Conservation (phyloP, 176 grass and related monocot species). For the Musa itinerans region DNA sequence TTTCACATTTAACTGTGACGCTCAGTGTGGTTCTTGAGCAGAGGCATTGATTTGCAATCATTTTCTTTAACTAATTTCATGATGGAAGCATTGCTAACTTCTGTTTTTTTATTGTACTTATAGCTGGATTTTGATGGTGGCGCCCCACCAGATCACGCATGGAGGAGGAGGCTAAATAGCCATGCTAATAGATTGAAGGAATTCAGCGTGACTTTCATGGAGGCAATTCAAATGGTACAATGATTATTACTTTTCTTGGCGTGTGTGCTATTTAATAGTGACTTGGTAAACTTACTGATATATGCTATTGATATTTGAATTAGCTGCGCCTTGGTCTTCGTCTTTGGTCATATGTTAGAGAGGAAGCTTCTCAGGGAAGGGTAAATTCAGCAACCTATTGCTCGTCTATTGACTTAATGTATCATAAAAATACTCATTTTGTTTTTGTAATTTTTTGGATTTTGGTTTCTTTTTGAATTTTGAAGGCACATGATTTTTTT, state of each 20-base stretch:
- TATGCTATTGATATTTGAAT: slow-evolving; percentile 7
- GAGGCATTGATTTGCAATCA: neutral
- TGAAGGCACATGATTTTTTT: too few species aligned
- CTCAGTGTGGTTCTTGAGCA: neutral
- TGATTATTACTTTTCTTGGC: neutral
- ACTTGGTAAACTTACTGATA: slow-evolving; percentile 1
- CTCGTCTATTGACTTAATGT: too few species aligned
- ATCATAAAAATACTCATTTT: neutral
- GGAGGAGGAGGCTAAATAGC: slow-evolving; percentile 81
- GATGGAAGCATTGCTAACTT: neutral
- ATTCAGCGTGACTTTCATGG: slow-evolving; percentile 88
- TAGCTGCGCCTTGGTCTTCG: slow-evolving; percentile 91
- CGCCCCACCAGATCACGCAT: slow-evolving; percentile 75
- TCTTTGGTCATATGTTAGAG: slow-evolving; percentile 97
- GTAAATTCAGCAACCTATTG: slow-evolving; percentile 19
- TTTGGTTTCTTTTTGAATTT: too few species aligned
- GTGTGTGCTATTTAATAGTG: neutral
- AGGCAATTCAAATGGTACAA: slow-evolving; percentile 81
- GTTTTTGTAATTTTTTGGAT: too few species aligned
- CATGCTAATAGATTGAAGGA: slow-evolving; percentile 92
- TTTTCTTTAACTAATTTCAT: neutral
- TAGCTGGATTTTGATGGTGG: slow-evolving; percentile 92
- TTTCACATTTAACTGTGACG: neutral
- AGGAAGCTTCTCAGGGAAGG: slow-evolving; percentile 98
- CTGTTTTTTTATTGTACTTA: slow-evolving; percentile 6